Evolutionary conservation across 306 rosid genomes (phyloP).

Genomic region (Benincasa hispida): DNA sequence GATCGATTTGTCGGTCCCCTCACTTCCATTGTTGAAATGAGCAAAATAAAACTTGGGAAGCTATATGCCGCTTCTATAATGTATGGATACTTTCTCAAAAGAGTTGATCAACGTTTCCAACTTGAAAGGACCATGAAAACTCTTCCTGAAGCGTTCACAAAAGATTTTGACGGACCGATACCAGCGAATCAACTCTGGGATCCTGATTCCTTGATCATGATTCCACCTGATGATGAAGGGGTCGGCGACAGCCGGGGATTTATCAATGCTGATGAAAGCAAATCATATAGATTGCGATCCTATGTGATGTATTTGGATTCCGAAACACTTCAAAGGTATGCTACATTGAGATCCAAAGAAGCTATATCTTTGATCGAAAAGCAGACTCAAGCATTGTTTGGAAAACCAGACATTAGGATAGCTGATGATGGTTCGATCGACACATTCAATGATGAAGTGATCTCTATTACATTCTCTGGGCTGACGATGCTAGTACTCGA

Average conservation of each 20-base stretch:
- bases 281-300: conserved; percentile 41
- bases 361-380: conserved; percentile 86
- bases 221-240: conserved; percentile 35
- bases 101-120: conserved; percentile 89
- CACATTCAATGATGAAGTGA: conserved; percentile 45
- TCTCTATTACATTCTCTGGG: conserved; percentile 51
- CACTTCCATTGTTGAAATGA: conserved; percentile 52
- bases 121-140: conserved; percentile 76
- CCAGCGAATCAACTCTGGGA: conserved; percentile 75
- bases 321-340: conserved; percentile 78
- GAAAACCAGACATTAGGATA: conserved; percentile 60
- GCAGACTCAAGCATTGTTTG: conserved; percentile 88
- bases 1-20: conserved; percentile 78
- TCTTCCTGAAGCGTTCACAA: conserved; percentile 53
- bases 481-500: conserved; percentile 76
- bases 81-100: conserved; percentile 89
- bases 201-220: conserved; percentile 64
- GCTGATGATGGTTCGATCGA: conserved; percentile 62
- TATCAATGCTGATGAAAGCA: conserved; percentile 22
- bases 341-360: conserved; percentile 78
- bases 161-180: conserved; percentile 31
- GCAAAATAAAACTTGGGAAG: conserved; percentile 89
- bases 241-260: conserved; percentile 19
- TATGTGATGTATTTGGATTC: conserved; percentile 81
- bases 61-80: conserved; percentile 94